phyloP scores from a whole-genome alignment of 805 yeast species.

The Pichia occidentalis region DNA sequence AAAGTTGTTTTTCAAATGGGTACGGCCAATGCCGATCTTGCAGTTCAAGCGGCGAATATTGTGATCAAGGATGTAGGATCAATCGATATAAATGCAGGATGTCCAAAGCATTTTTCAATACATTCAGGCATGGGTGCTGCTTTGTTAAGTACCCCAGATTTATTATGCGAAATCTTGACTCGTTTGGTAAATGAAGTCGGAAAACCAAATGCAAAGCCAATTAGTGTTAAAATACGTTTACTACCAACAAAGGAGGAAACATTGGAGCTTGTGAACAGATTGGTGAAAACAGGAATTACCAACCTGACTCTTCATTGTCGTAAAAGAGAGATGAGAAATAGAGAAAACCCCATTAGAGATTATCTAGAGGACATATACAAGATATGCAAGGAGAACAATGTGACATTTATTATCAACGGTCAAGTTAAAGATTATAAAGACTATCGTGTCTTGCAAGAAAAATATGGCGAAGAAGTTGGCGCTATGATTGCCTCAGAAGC shows the following conservation, averaged over 20 bases:
- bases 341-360: conserved; percentile 73
- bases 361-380: conserved; percentile 56
- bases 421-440: conserved; percentile 54
- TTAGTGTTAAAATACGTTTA: conserved; percentile 84
- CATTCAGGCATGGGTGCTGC: conserved; percentile 99
- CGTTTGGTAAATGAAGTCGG: conserved; percentile 78
- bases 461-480: conserved; percentile 61
- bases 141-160: conserved; percentile 72
- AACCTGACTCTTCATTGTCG: conserved; percentile 91
- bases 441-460: conserved; percentile 41
- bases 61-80: conserved; percentile 87
- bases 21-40: conserved; percentile 73
- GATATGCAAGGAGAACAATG: conserved; percentile 53
- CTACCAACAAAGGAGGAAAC: conserved; percentile 60
- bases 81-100: conserved; percentile 91
- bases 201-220: conserved; percentile 64
- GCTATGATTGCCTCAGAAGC: conserved; percentile 94
- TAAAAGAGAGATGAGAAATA: conserved; percentile 78
- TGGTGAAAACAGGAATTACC: conserved; percentile 72
- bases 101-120: conserved; percentile 92
- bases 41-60: conserved; percentile 78
- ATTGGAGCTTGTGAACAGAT: conserved; percentile 45
- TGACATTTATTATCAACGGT: conserved; percentile 80
- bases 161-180: conserved; percentile 59
- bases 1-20: conserved; percentile 86